Base-by-base conservation (phyloP, 2,329 filamentous ascomycete genomes). In the Fusarium sacchari region DNA sequence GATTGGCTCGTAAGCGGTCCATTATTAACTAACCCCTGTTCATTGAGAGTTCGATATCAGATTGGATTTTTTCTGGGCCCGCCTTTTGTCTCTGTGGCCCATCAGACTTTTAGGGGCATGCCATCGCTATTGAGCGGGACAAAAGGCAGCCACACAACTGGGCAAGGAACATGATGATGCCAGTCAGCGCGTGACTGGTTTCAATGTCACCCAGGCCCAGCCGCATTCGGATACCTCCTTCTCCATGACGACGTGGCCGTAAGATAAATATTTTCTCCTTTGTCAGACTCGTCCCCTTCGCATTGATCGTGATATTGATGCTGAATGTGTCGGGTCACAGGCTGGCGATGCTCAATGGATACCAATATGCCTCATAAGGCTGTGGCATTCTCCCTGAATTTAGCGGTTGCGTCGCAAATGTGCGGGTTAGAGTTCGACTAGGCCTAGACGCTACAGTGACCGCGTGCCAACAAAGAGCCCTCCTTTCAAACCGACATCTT, bases 31-130 rank as follows among this genome's bases (percentile, higher is more conserved):
- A 24, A 69, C 68, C 81, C 81, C 77, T 82, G 81, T 77, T 77
- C 65, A 75, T 72, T 75, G 69, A 75, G 67, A 73, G 72, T 64
- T 72, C 73, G 77, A 82, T 82, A 82, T 82, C 81, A 82, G 79
- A 81, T 78, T 80, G 71, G 71, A 70, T 74, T 78, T 73, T 76
- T 76, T 65, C 58, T 64, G 73, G 73, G 58, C 70, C 73, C 67
- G 64, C 59, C 59, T 69, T 69, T 69, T 69, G 49, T 50, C 59
- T 40, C 64, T 68, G 66, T 70, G 60, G 66, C 52, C 52, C 67
- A 52, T 69, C 59, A 72, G 67, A 72, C 42, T 74, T 74, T 74
- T 72, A 69, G 73, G 71, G 74, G 60, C 74, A 55, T 34, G 18
- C 40, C 64, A 62, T 66, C n/a, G 43, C 44, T 26, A 66, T 64